These are phyloP conservation scores for Lactifluus hygrophoroides DNA, from an alignment of 768 basidiomycete species.

Conservation along the genomic window DNA sequence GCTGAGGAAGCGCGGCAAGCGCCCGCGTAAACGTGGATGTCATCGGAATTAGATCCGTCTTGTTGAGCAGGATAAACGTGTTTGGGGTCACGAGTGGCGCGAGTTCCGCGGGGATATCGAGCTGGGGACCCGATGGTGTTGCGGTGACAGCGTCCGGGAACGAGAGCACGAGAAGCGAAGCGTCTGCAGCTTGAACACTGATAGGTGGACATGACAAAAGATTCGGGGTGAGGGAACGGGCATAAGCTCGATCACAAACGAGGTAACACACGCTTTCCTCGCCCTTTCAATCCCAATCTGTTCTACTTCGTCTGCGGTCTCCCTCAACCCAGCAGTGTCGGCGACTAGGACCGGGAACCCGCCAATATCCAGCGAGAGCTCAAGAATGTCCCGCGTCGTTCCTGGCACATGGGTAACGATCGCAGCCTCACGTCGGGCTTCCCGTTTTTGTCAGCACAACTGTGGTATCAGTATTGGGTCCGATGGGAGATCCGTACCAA, in stretches of 20 bases:
- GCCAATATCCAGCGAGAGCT: slow-evolving; percentile 80
- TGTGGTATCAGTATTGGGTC: not conserved
- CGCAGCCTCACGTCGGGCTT: slow-evolving; percentile 81
- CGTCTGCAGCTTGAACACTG: slow-evolving; percentile 62
- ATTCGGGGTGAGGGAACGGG: not conserved
- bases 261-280: slow-evolving; percentile 44
- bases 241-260: not conserved
- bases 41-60: slow-evolving; percentile 47
- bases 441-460: not conserved
- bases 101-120: slow-evolving; percentile 40
- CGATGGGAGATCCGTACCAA: slow-evolving; percentile 38
- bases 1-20: not conserved
- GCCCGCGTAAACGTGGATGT: slow-evolving; percentile 1
- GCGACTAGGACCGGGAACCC: slow-evolving; percentile 74
- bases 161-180: slow-evolving; percentile 76
- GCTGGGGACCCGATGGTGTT: slow-evolving; percentile 1
- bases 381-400: slow-evolving; percentile 83
- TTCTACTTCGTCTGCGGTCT: slow-evolving; percentile 65
- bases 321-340: slow-evolving; percentile 81
- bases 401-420: slow-evolving; percentile 85
- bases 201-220: not conserved
- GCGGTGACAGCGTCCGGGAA: slow-evolving; percentile 37
- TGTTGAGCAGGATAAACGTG: slow-evolving; percentile 74
- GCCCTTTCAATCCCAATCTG: slow-evolving; percentile 76
- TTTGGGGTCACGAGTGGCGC: slow-evolving; percentile 39